Evolutionary conservation across 2,329 filamentous ascomycete species (phyloP).

Genomic region (Paraphoma chrysanthemicola): DNA sequence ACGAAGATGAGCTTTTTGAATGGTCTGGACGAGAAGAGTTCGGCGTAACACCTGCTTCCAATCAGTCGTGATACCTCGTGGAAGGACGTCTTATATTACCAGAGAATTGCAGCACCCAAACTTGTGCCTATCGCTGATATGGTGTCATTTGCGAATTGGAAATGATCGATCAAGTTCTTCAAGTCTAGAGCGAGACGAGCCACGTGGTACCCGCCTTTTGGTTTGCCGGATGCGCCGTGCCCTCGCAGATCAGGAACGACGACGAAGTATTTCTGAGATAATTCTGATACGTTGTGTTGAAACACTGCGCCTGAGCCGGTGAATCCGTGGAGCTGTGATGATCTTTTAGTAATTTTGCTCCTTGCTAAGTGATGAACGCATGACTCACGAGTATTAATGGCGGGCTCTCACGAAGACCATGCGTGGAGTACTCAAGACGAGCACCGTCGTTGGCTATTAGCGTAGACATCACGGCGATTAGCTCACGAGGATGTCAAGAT

Average conservation of each 20-base stretch:
- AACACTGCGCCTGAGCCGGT: slow-evolving; percentile 32
- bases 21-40: slow-evolving; percentile 27
- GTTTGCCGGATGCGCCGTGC: slow-evolving; percentile 33
- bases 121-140: slow-evolving; percentile 27
- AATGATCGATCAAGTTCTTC: slow-evolving; percentile 28
- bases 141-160: slow-evolving; percentile 11
- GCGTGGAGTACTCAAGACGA: too few species aligned
- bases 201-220: slow-evolving; percentile 34
- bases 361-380: too few species aligned
- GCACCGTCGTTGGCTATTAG: too few species aligned
- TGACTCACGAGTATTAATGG: too few species aligned
- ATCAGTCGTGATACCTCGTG: not conserved
- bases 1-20: slow-evolving; percentile 36
- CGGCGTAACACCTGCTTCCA: slow-evolving; percentile 25
- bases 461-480: too few species aligned
- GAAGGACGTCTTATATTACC: slow-evolving; percentile 6
- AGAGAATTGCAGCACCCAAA: slow-evolving; percentile 30
- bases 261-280: slow-evolving; percentile 16
- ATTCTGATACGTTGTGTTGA: slow-evolving; percentile 15
- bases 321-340: slow-evolving; percentile 32
- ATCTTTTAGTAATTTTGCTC: too few species aligned
- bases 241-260: slow-evolving; percentile 32
- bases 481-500: too few species aligned
- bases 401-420: too few species aligned
- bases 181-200: slow-evolving; percentile 35